Percentiles rank a stretch among this genome's conserved stretches.
Conservation (phyloP, 1,139 yeast genomes). For the Blastobotrys illinoisensis region DNA sequence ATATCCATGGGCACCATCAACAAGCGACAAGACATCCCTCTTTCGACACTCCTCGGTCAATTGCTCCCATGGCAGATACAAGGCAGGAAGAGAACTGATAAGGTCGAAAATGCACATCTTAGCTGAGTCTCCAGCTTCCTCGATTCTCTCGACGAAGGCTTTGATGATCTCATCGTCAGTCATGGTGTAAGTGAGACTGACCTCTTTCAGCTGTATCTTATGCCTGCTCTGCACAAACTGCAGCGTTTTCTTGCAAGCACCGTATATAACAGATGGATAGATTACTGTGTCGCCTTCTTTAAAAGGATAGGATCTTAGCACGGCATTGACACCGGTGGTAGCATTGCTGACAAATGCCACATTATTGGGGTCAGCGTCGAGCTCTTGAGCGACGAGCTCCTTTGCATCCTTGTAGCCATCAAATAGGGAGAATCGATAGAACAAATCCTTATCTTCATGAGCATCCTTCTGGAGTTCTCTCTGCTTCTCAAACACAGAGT, state of each 20-base stretch:
- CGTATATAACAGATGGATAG: conserved; percentile 50
- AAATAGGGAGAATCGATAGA: conserved; percentile 27
- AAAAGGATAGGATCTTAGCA: conserved; percentile 52
- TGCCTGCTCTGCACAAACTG: conserved; percentile 40
- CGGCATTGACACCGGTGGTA: conserved; percentile 55
- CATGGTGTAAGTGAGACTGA: conserved; percentile 47
- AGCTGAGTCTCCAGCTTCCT: conserved; percentile 12
- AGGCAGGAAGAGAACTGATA: conserved; percentile 61
- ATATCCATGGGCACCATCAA: conserved; percentile 71
- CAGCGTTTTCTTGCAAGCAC: conserved; percentile 52
- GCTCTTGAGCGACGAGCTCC: conserved; percentile 35
- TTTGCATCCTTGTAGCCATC: conserved; percentile 32
- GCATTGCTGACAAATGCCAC: conserved; percentile 55
- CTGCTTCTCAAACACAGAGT: conserved; percentile 17
- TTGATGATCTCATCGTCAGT: conserved; percentile 44
- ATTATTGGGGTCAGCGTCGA: conserved; percentile 41
- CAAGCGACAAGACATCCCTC: conserved; percentile 46
- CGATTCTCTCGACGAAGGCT: conserved; percentile 32
- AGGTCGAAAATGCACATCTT: conserved; percentile 54
- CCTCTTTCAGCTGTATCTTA: conserved; percentile 44
- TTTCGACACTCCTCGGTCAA: conserved; percentile 45
- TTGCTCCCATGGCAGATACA: conserved; percentile 49
- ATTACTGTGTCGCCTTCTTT: conserved; percentile 51
- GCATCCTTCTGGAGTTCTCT: conserved; percentile 24
- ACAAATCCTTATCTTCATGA: conserved; percentile 41